Evolutionary conservation across 257 asterid species (phyloP), one percentile per base, ranked within the genome.

Genomic region (Salvia splendens): DNA sequence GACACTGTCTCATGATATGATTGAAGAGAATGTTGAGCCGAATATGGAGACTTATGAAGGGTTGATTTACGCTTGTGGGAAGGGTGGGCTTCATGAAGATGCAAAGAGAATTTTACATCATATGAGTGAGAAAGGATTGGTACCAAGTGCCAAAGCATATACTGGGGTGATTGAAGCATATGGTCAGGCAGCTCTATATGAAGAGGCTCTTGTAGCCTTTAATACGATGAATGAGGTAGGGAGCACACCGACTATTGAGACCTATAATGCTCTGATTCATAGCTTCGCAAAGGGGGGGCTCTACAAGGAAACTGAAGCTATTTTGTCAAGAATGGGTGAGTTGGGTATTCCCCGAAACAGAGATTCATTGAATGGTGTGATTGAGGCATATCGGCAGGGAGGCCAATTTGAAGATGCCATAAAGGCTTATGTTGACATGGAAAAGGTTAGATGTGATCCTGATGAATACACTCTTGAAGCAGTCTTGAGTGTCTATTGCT

Each of bases 11-110:
- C 91, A 84, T 78, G 99, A 93, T 77, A 93, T 93, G 97, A 78
- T 85, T 28, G 97, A 93, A 64, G 99, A 90, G 82, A 86, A 84
- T 20, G 85, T 93, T 43, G 97, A 88, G 85, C 99, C 99, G 0
- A 93, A 90, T 73, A 90, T 93, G 97, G 95, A 90, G 79, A 93
- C 99, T 50, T 93, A 90, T 38, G 97, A 90, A 79, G 97, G 99
- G 41, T 77, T 92, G 86, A 82, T 89, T 61, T 81, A 69, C 16
- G 93, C 98, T 6, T 93, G 99, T 79, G 99, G 99, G 36, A 90
- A 90, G 76, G 99, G 96, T 8, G 99, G 97, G 64, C 95, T 93
- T 68, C 95, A 84, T 41, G 84, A 79, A 72, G 95, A 93, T 81
- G 95, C 93, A 2, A 84, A 78, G 76, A 83, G 70, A 61, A 90